These are phyloP conservation scores for Aspergillus sclerotialis DNA, from an alignment of 2,329 filamentous ascomycete genomes.

Conservation along the genomic window DNA sequence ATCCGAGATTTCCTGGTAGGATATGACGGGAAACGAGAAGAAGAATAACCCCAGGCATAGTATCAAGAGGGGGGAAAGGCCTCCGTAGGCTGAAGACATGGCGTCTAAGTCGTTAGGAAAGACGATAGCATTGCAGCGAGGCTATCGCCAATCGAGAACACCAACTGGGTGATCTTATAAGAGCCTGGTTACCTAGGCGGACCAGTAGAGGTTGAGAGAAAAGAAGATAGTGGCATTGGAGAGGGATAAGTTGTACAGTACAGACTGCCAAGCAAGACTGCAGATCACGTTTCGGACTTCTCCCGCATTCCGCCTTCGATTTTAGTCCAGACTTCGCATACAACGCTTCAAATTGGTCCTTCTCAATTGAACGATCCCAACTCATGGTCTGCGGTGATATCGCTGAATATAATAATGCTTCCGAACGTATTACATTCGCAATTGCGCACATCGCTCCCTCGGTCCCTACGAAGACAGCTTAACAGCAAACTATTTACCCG, in stretches of 20 bases:
- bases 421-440: conserved; percentile 23
- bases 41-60: conserved; percentile 19
- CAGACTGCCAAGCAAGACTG: conserved; percentile 4
- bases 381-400: neutral
- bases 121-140: conserved; percentile 3
- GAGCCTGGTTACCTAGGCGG: too few relatives aligned
- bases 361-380: neutral
- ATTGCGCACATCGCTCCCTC: conserved; percentile 20
- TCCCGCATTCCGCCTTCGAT: conserved; percentile 4
- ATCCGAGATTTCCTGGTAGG: conserved; percentile 64
- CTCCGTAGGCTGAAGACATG: conserved; percentile 24
- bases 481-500: conserved; percentile 19
- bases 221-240: neutral
- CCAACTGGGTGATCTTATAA: too few relatives aligned
- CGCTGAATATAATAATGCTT: conserved; percentile 12
- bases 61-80: conserved; percentile 18
- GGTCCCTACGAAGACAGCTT: conserved; percentile 18
- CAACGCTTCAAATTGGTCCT: neutral
- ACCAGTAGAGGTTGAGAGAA: too few relatives aligned
- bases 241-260: too few relatives aligned
- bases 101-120: conserved; percentile 3
- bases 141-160: too few relatives aligned
- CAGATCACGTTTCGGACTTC: conserved; percentile 6
- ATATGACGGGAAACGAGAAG: conserved; percentile 21
- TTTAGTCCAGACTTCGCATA: neutral